Percentiles rank a stretch among this genome's conserved stretches.
These are phyloP conservation scores for Pecoramyces ruminantium DNA, from an alignment of 192 early-diverging fungal genomes.

Conservation along the genomic window DNA sequence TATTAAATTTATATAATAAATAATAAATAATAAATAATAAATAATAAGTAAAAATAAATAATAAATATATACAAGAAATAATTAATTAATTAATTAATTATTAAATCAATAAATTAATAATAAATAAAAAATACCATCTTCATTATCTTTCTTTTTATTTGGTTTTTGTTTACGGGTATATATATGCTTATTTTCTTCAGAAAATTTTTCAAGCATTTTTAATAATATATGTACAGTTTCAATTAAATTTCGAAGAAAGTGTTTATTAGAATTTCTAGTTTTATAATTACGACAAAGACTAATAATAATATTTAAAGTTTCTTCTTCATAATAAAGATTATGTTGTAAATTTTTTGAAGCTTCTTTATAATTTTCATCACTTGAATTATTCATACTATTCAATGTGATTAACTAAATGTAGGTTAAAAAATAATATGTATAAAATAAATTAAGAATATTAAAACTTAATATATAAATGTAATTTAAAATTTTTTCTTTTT, in stretches of 20 bases:
- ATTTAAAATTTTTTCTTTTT: too few relatives aligned
- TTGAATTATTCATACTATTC: not conserved
- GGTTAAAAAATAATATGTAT: too few relatives aligned
- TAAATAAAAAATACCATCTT: not conserved
- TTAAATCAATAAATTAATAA: too few relatives aligned
- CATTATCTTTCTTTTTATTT: not conserved
- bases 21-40: too few relatives aligned
- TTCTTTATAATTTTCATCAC: slow-evolving; percentile 12
- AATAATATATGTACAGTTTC: slow-evolving; percentile 38
- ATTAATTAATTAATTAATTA: too few relatives aligned
- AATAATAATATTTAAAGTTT: slow-evolving; percentile 35
- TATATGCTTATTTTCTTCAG: slow-evolving; percentile 18
- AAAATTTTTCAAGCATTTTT: slow-evolving; percentile 40
- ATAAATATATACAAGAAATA: too few relatives aligned
- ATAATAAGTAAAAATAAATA: too few relatives aligned
- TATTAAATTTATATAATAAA: too few relatives aligned
- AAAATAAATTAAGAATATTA: too few relatives aligned
- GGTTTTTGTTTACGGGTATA: not conserved
- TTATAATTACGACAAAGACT: slow-evolving; percentile 28
- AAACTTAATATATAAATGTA: too few relatives aligned
- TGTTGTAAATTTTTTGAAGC: slow-evolving; percentile 44
- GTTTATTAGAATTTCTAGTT: slow-evolving; percentile 9
- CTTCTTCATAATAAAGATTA: slow-evolving; percentile 52
- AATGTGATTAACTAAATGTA: slow-evolving; percentile 1
- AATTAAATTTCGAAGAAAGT: slow-evolving; percentile 31